phyloP scores from a whole-genome alignment of 305 asterid species.

The Ajuga reptans region DNA sequence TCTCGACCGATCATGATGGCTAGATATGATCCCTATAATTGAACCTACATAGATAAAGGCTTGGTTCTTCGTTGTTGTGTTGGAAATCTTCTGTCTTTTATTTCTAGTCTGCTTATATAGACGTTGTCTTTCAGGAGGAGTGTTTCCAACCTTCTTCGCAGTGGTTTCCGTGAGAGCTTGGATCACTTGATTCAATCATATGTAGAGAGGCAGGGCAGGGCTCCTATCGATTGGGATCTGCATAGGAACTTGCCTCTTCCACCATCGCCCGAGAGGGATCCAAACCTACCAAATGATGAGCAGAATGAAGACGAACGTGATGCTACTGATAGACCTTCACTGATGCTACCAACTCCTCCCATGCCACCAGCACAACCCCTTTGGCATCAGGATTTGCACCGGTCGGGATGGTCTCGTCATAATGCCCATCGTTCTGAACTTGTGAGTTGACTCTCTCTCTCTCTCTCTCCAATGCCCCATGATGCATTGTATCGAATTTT shows the following conservation, averaged over 20 bases:
- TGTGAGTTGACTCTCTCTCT: conserved; percentile 36
- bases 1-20: background rate
- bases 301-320: conserved; percentile 49
- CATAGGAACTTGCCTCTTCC: conserved; percentile 70
- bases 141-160: conserved; percentile 87
- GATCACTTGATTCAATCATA: conserved; percentile 84
- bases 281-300: conserved; percentile 43
- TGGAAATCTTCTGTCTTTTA: background rate
- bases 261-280: conserved; percentile 52
- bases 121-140: conserved; percentile 61
- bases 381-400: conserved; percentile 80
- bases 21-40: background rate
- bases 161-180: conserved; percentile 91
- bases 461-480: background rate
- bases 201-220: conserved; percentile 66
- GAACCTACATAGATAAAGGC: background rate
- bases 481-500: background rate
- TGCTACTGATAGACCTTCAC: conserved; percentile 51
- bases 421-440: conserved; percentile 71
- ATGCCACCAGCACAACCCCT: conserved; percentile 82
- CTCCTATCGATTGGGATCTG: conserved; percentile 80
- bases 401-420: conserved; percentile 77
- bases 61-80: background rate
- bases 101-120: conserved; percentile 11
- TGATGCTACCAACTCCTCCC: conserved; percentile 69